Evolutionary conservation across 331 rosid genomes (phyloP), one percentile per base, ranked within the genome.

Genomic region (Arachis monticola): DNA sequence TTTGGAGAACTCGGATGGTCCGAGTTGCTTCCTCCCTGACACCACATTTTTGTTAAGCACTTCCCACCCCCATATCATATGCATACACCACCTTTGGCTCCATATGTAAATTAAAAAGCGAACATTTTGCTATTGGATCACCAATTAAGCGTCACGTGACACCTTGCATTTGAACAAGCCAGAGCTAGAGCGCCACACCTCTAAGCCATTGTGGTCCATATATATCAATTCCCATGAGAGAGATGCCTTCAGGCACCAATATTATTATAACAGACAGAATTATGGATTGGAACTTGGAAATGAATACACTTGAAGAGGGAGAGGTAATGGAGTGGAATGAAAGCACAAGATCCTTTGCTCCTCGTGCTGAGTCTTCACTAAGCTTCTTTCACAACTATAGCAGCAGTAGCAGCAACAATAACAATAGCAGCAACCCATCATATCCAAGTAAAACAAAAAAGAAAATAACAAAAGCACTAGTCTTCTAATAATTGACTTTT

Each of bases 281-380:
- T 48, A 67, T 68, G 61, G 75, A 46, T 74, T 38, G 75, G 70
- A 77, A 70, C 78, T 70, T 22, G 27, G 66, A 77, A 62, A 17
- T 64, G 5, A 75, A 70, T 71, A 83, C 62, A 73, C 40, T 69
- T 27, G 69, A 70, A 84, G 73, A 84, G 30, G 78, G 59, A 70
- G 72, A 65, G 77, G 81, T 4, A 90, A 90, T 93, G 97, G 91
- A 89, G 70, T 87, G 97, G 97, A 81, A 83, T 84, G 83, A 84
- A 82, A 84, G 60, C 77, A 81, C 81, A 69, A 87, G 82, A 67
- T 84, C 89, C 73, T 84, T 81, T 75, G 85, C 75, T 78, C 81
- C 97, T 82, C 87, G 69, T 27, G 69, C 92, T 0, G 97, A 94
- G 44, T 70, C 93, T 74, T 91, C 98, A 75, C 82, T 83, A 81